Evolutionary conservation across 2,329 filamentous ascomycete species (phyloP), one percentile per base, ranked within the genome.

Genomic region (Emmonsia crescens): DNA sequence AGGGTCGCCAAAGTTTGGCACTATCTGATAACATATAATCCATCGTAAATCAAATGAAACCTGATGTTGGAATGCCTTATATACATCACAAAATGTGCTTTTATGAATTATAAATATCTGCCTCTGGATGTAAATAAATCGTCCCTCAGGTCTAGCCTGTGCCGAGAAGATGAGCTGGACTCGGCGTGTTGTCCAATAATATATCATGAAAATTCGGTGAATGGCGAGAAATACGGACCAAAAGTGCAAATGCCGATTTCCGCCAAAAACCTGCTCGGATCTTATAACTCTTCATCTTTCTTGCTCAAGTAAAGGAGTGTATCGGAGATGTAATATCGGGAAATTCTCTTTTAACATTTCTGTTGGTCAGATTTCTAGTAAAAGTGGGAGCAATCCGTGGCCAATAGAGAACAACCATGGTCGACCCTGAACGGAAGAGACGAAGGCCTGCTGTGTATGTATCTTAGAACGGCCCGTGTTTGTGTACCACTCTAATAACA

Each of bases 401-500:
- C 33, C 61, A 27, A 29, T 33, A 24, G 19, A 3, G 24, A 36
- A n/a, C 49, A 61, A 54, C 60, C 54, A 72, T 72, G 68, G 52
- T 64, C 56, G 71, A 71, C 10, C 65, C 69, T 56, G 69, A 66
- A 65, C 72, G 68, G 57, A 73, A 73, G 60, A 74, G 78, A 16
- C 74, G 77, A 69, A 70, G 79, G 59, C 76, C 76, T 54, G 72
- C 72, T 64, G 74, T 80, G 78, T 79, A 76, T 62, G 74, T 56
- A 40, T n/a, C 71, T 60, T 24, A 44, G 21, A 44, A 14, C n/a
- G 31, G 40, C 9, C 36, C 12, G 36, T 9, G 9, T 61, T 54
- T 42, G 29, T 57, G 57, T 55, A 40, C 21, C 36, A 33, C n/a
- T 49, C 19, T 55, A 57, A 65, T 69, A 48, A 67, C 58, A 56